Percentiles rank a stretch among this genome's conserved stretches.
Evolutionary conservation across 208 protist species (phyloP).

Genomic region (Angomonas ambiguus): DNA sequence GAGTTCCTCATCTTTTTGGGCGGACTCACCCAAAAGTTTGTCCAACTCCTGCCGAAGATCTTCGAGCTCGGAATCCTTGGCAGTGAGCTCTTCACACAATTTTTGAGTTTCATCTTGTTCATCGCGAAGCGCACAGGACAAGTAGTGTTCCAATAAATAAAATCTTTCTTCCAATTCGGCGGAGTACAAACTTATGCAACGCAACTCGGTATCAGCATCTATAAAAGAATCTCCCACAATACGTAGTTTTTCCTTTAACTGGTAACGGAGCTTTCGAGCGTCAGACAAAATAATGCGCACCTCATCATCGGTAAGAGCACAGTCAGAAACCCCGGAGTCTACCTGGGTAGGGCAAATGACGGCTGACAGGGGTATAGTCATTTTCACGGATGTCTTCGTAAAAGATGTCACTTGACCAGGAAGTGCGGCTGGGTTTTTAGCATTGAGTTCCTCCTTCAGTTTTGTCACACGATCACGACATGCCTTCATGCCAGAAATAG

Average conservation of each 20-base stretch:
- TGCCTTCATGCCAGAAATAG: constrained; percentile 31
- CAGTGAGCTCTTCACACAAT: neutral
- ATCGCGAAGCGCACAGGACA: neutral
- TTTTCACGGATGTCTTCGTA: constrained; percentile 28
- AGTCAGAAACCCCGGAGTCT: constrained; percentile 17
- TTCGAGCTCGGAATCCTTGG: neutral
- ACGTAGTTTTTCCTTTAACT: constrained; percentile 19
- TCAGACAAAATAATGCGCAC: constrained; percentile 19
- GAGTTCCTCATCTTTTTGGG: constrained; percentile 6
- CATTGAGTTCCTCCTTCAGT: constrained; percentile 29
- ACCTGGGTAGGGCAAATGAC: constrained; percentile 28
- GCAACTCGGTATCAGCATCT: constrained; percentile 21
- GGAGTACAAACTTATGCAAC: constrained; percentile 24
- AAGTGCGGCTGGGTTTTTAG: constrained; percentile 6
- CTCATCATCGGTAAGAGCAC: constrained; percentile 34
- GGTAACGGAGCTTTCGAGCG: constrained; percentile 24
- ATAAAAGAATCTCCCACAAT: constrained; percentile 18
- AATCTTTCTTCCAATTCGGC: constrained; percentile 24
- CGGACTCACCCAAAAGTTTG: neutral
- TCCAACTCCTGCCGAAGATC: neutral
- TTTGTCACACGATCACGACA: constrained; percentile 30
- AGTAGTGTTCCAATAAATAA: neutral
- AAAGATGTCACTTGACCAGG: constrained; percentile 33
- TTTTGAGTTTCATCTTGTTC: neutral
- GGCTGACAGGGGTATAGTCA: constrained; percentile 25